A percentile compares a stretch with the other conserved stretches of the same genome.
These are phyloP conservation scores for Boletus subluridellus DNA, from an alignment of 1,284 basidiomycete genomes.

Conservation along the genomic window DNA sequence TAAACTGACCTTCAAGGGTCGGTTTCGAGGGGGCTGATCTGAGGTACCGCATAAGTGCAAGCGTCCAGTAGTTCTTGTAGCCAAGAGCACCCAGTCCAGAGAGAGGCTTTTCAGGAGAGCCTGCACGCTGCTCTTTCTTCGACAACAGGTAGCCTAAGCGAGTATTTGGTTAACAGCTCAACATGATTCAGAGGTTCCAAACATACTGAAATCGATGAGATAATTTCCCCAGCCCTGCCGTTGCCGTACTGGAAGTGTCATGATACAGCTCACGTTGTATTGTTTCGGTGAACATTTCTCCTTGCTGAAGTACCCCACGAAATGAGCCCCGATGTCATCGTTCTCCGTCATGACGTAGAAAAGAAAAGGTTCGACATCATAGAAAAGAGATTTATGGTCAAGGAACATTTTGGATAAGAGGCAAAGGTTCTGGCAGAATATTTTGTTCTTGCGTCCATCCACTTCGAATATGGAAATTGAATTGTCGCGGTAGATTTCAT, in stretches of 20 bases:
- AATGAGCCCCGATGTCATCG: conserved; percentile 87
- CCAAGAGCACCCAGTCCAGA: conserved; percentile 87
- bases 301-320: conserved; percentile 99
- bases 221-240: conserved; percentile 93
- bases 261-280: conserved; percentile 98
- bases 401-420: conserved; percentile 99
- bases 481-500: conserved; percentile 96
- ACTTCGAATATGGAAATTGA: conserved; percentile 93
- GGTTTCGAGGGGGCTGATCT: conserved; percentile 56
- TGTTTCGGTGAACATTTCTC: conserved; percentile 96
- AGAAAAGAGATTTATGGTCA: conserved; percentile 99
- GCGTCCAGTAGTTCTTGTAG: conserved; percentile 94
- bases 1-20: conserved; percentile 69
- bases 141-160: conserved; percentile 87
- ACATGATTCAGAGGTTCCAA: conserved; percentile 19
- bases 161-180: conserved; percentile 1
- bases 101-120: conserved; percentile 91
- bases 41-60: conserved; percentile 85
- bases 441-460: conserved; percentile 98
- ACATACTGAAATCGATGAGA: conserved; percentile 94
- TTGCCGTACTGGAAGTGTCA: conserved; percentile 96
- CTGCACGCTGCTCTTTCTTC: conserved; percentile 85
- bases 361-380: conserved; percentile 98
- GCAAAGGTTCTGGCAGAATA: conserved; percentile 99
- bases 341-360: conserved; percentile 97